phyloP scores from a whole-genome alignment of 1,284 basidiomycete genomes.

The Bjerkandera adusta region DNA sequence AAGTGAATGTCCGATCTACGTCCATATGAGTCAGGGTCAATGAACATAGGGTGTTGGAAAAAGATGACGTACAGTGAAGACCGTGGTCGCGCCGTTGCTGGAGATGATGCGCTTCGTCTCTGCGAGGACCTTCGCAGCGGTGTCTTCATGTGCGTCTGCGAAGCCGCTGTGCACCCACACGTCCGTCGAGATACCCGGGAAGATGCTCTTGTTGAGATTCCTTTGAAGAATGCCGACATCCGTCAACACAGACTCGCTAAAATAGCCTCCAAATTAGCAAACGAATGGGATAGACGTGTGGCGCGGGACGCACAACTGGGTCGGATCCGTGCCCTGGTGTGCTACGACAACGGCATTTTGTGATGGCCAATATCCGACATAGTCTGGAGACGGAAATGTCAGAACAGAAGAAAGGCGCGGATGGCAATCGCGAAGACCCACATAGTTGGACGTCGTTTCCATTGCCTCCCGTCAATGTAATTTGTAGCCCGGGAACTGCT shows the following conservation, averaged over 20 bases:
- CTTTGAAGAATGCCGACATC: conserved; percentile 38
- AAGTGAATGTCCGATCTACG: conserved; percentile 36
- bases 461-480: conserved; percentile 44
- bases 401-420: neutral
- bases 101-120: conserved; percentile 37
- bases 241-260: conserved; percentile 43
- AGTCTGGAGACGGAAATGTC: conserved; percentile 29
- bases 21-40: neutral
- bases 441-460: conserved; percentile 44
- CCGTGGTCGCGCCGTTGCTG: conserved; percentile 31
- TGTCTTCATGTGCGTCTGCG: conserved; percentile 41
- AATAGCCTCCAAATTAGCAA: neutral
- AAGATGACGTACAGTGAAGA: conserved; percentile 32
- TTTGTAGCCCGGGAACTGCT: conserved; percentile 42
- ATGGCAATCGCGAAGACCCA: conserved; percentile 23
- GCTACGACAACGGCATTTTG: conserved; percentile 47
- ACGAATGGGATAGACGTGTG: neutral
- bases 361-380: conserved; percentile 45
- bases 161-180: conserved; percentile 50
- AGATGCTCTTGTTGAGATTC: conserved; percentile 39
- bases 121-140: conserved; percentile 36
- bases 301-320: conserved; percentile 33
- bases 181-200: conserved; percentile 41
- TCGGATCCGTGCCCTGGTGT: conserved; percentile 53
- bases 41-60: no score